phyloP scores from a whole-genome alignment of 1,139 yeast species.

The Pichia terricola region DNA sequence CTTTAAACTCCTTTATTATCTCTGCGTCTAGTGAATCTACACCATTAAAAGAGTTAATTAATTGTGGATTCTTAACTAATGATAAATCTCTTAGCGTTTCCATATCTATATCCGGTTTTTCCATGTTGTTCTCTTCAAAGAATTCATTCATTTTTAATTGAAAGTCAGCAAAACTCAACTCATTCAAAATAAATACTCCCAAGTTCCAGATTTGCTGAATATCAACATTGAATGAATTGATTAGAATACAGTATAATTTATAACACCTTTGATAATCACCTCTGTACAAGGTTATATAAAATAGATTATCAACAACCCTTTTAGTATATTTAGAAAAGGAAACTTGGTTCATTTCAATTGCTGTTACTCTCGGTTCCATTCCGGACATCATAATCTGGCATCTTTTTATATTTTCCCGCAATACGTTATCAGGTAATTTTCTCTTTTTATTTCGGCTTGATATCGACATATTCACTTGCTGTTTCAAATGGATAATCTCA shows the following conservation, averaged over 20 bases:
- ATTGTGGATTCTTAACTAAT: not conserved
- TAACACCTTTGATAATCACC: conserved; percentile 49
- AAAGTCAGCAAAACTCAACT: conserved; percentile 19
- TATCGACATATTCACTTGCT: conserved; percentile 10
- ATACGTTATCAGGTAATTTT: not conserved
- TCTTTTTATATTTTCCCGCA: too few relatives aligned
- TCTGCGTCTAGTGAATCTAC: not conserved
- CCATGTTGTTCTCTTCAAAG: not conserved
- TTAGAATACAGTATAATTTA: conserved; percentile 38
- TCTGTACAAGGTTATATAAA: conserved; percentile 32
- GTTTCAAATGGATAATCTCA: conserved; percentile 5
- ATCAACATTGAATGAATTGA: conserved; percentile 41
- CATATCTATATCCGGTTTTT: not conserved
- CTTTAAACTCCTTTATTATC: too few relatives aligned
- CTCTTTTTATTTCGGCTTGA: not conserved
- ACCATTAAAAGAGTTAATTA: not conserved
- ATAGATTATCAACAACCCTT: conserved; percentile 21
- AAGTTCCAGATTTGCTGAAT: conserved; percentile 50
- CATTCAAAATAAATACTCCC: conserved; percentile 37
- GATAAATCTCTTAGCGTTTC: conserved; percentile 1
- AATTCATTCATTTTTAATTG: not conserved
- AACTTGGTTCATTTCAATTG: not conserved
- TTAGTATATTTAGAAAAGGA: conserved; percentile 6
- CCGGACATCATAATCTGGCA: not conserved
- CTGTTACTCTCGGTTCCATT: not conserved